These are phyloP conservation scores for Miamiensis avidus DNA, from an alignment of 169 alveolate species.

Conservation along the genomic window DNA sequence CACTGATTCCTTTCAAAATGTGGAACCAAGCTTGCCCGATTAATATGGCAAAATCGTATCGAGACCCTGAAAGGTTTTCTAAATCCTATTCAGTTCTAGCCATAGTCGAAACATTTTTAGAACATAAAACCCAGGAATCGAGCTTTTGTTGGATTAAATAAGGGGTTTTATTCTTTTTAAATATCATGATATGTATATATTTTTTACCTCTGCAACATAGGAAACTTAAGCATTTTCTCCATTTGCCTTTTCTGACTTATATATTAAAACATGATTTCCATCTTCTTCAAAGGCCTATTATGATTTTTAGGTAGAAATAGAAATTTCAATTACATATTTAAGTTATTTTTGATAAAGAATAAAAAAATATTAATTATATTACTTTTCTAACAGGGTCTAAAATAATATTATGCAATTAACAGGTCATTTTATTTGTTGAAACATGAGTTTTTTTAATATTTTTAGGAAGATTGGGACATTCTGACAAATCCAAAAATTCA, in stretches of 20 bases:
- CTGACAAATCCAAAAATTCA: neutral
- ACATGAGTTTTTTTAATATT: neutral
- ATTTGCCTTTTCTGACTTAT: neutral
- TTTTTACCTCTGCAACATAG: neutral
- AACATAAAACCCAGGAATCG: neutral
- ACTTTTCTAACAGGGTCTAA: neutral
- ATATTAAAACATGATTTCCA: neutral
- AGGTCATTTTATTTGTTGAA: neutral
- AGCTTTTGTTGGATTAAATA: too few species aligned
- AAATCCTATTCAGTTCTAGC: neutral
- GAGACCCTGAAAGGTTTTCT: neutral
- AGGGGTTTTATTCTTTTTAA: too few species aligned
- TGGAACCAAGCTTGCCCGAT: neutral
- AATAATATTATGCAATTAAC: neutral
- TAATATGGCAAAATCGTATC: neutral
- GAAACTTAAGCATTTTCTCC: neutral
- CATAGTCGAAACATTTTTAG: neutral
- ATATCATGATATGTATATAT: too few species aligned
- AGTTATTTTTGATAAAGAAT: neutral
- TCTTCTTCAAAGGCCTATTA: neutral
- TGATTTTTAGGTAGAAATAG: neutral
- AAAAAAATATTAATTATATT: too few species aligned
- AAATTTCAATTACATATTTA: too few species aligned
- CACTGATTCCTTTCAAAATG: neutral
- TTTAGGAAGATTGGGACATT: neutral